Conservation (phyloP, 2,329 filamentous ascomycete species). For the Lasiodiplodia theobromae region DNA sequence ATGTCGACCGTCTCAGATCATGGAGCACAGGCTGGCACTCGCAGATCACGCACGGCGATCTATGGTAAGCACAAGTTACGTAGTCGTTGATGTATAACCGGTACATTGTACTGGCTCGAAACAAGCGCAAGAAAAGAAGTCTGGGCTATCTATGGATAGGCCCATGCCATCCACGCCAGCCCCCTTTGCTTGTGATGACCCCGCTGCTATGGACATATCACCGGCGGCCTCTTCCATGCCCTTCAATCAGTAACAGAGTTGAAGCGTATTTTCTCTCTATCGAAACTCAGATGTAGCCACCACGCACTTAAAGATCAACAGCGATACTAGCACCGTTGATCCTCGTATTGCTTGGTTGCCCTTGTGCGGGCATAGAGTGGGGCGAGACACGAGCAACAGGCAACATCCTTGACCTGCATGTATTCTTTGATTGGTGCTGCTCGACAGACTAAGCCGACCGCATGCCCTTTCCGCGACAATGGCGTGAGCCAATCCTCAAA, state of each 20-base stretch:
- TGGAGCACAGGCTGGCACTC: slow-evolving; percentile 11
- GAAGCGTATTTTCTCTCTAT: not conserved
- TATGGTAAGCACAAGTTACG: not conserved
- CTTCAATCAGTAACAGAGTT: not conserved
- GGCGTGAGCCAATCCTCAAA: not conserved
- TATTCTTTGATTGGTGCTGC: not conserved
- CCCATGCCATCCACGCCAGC: not conserved
- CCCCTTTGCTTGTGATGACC: not conserved
- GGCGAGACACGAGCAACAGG: not conserved
- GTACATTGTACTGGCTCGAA: slow-evolving; percentile 8
- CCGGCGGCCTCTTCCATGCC: not conserved
- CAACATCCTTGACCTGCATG: slow-evolving; percentile 1
- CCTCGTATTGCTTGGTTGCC: not conserved
- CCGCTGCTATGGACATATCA: not conserved
- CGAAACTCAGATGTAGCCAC: not conserved
- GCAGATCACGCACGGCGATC: slow-evolving; percentile 4
- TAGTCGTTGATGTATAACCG: slow-evolving; percentile 6
- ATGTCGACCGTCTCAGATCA: slow-evolving; percentile 4
- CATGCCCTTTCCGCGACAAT: slow-evolving; percentile 3
- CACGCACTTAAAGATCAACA: not conserved
- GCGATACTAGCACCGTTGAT: slow-evolving; percentile 3
- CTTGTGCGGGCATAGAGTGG: not conserved
- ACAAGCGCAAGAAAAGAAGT: not conserved
- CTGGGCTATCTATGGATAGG: not conserved
- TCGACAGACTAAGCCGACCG: not conserved